Conservation (phyloP, 305 asterid genomes). For the Rubia tinctorum region DNA sequence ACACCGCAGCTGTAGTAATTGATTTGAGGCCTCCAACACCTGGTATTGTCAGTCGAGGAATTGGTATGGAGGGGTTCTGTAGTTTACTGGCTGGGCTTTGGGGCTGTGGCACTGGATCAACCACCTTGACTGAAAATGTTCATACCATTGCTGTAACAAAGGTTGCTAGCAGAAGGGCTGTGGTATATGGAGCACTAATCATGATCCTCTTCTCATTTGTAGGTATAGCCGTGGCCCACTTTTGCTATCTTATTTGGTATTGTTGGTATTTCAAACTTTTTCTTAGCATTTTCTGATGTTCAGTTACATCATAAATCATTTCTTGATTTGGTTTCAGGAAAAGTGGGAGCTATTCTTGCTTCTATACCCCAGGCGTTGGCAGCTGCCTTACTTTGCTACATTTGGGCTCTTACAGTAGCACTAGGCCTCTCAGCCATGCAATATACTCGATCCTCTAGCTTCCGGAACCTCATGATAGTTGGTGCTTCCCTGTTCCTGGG, state of each 20-base stretch:
- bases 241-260: not conserved
- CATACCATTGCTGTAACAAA: constrained; percentile 74
- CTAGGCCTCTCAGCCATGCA: constrained; percentile 81
- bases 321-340: constrained; percentile 45
- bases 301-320: not conserved
- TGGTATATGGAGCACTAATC: constrained; percentile 74
- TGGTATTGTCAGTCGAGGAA: constrained; percentile 88
- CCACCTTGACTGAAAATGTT: constrained; percentile 84
- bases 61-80: constrained; percentile 93
- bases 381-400: constrained; percentile 86
- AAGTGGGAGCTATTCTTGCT: constrained; percentile 95
- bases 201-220: constrained; percentile 79
- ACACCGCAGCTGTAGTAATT: constrained; percentile 62
- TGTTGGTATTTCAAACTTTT: not conserved
- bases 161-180: constrained; percentile 79
- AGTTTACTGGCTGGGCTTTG: constrained; percentile 93
- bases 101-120: constrained; percentile 95
- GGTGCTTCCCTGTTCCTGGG: constrained; percentile 93
- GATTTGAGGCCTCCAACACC: constrained; percentile 80
- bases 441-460: constrained; percentile 68
- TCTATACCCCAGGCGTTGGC: constrained; percentile 96
- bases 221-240: constrained; percentile 40
- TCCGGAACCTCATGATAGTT: constrained; percentile 80
- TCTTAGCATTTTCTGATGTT: not conserved
- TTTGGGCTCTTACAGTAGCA: constrained; percentile 80